These are phyloP conservation scores for Pseudogymnoascus sp. DNA, from an alignment of 2,329 filamentous ascomycete genomes.

Conservation along the genomic window DNA sequence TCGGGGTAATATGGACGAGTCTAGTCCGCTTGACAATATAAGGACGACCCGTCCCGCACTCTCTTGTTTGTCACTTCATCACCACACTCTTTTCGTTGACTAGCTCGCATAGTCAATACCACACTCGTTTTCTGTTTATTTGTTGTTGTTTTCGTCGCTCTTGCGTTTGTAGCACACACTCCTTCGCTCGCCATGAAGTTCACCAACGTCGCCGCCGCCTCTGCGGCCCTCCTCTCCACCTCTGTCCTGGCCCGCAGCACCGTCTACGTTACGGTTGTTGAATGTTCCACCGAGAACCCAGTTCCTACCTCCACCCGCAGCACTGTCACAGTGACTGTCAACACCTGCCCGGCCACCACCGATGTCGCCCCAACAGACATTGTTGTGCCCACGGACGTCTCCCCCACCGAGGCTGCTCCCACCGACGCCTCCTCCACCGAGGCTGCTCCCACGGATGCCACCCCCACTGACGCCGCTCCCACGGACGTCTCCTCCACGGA, in stretches of 20 bases:
- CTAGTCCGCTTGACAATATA: background rate
- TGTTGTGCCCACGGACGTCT: too few relatives aligned
- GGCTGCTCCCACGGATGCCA: background rate
- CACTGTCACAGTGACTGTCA: background rate
- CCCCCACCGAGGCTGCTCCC: background rate
- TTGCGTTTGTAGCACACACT: background rate
- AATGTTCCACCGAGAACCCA: background rate
- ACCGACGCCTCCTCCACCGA: background rate
- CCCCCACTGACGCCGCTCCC: background rate
- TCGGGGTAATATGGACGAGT: background rate
- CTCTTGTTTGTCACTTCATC: background rate
- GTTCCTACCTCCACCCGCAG: constrained; percentile 11
- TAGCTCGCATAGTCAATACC: background rate
- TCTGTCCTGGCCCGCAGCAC: constrained; percentile 1
- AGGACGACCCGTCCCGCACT: background rate
- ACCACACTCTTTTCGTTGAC: background rate
- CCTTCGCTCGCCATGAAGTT: background rate
- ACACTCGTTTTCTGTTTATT: background rate
- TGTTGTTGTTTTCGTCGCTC: background rate
- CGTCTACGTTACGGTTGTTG: background rate
- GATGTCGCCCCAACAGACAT: too few relatives aligned
- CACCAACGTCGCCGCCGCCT: background rate
- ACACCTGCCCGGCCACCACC: background rate
- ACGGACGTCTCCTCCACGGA: background rate
- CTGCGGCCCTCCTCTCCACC: background rate